Conservation (phyloP, 306 rosid species). For the Cucurbita maxima region DNA sequence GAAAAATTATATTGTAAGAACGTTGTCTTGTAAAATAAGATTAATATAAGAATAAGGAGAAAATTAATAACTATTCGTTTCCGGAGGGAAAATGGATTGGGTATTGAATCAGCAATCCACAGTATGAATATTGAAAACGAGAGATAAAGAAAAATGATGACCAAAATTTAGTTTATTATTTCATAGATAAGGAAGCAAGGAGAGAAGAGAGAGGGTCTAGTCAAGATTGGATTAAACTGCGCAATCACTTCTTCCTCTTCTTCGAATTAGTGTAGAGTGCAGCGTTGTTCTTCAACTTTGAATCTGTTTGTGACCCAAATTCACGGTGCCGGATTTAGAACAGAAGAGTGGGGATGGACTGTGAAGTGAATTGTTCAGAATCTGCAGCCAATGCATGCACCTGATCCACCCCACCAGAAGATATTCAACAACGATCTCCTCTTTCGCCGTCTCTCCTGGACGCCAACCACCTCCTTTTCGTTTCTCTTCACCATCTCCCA, state of each 20-base stretch:
- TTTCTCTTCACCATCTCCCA: slow-evolving; percentile 68
- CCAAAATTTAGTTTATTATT: neutral
- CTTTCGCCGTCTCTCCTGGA: slow-evolving; percentile 16
- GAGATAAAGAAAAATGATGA: neutral
- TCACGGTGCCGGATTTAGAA: slow-evolving; percentile 4
- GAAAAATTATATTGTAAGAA: too few species aligned
- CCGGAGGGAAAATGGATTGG: too few species aligned
- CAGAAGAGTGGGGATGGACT: too few species aligned
- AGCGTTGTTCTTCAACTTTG: too few species aligned
- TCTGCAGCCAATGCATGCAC: slow-evolving; percentile 23
- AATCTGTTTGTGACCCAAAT: neutral
- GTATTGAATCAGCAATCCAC: too few species aligned
- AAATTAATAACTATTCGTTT: too few species aligned
- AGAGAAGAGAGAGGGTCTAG: neutral
- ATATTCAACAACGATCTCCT: slow-evolving; percentile 26
- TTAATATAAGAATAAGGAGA: too few species aligned
- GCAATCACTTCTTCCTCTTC: too few species aligned
- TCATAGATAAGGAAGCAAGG: neutral
- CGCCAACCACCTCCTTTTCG: slow-evolving; percentile 13
- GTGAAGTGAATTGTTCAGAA: neutral
- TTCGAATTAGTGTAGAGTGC: too few species aligned
- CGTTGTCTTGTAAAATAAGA: too few species aligned
- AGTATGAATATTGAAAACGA: too few species aligned
- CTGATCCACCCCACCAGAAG: slow-evolving; percentile 43
- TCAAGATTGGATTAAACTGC: neutral